Base-by-base conservation (phyloP, 805 yeast genomes). In the Lipomyces spencermartinsiae region DNA sequence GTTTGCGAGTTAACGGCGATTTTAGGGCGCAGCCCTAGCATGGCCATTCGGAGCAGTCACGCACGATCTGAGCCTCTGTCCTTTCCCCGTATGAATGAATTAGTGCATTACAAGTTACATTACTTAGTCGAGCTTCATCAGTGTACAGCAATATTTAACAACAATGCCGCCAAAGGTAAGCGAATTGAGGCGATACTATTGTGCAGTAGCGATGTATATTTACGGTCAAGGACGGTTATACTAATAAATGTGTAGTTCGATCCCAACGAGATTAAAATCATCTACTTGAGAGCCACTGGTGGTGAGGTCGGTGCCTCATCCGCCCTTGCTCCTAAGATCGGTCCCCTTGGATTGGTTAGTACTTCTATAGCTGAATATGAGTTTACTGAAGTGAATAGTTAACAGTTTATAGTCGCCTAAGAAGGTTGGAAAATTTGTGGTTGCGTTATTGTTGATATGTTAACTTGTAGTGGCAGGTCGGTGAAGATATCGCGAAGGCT, bases 271-370 rank as follows among this genome's bases (percentile, higher is more conserved):
- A 97, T 95, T 83, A 93, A 93, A 86, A 92, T 86, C 91, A 87
- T 95, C 86, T 94, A 94, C 92, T 87, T 95, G 85, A 92, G 99
- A 91, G 98, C 99, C 85, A 96, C 93, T 79, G 99, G 99, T 91
- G 99, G 99, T 89, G 99, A 95, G 89, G 96, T 95, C 80, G 99
- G 98, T 87, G 97, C 98, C 81, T 93, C 98, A 74, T 91, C 99
- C 77, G 97, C 99, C 77, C 91, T 95, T 81, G 99, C 99, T 79
- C 99, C 99, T 83, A 95, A 95, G 94, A 95, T 95, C 82, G 99
- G 99, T 92, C 99, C 99, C 79, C 92, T 95, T 83, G 99, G 99
- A 93, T 88, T 95, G 66, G 67, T 64, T 61, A 35, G 67, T 39
- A 51, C 22, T 19, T 2, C 14, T 9, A 14, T 33, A 16, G n/a